phyloP scores from a whole-genome alignment of 2,329 filamentous ascomycete species.

The Cadophora malorum region DNA sequence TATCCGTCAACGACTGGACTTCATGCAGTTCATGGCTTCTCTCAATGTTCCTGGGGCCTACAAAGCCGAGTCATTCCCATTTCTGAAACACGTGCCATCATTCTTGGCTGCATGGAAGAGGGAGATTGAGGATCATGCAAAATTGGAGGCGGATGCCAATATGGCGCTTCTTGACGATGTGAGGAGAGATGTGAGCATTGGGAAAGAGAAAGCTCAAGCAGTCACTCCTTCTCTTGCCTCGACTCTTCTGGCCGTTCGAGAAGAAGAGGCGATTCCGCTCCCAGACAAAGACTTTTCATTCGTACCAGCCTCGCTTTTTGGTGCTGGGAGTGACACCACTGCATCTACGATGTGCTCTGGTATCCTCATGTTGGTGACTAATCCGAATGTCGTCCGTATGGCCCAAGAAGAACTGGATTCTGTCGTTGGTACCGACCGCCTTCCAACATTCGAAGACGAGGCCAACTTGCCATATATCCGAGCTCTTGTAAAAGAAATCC shows the following conservation, averaged over 20 bases:
- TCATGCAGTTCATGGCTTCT: constrained; percentile 55
- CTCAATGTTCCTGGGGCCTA: constrained; percentile 52
- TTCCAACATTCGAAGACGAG: constrained; percentile 49
- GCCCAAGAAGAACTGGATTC: constrained; percentile 52
- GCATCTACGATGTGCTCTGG: constrained; percentile 43
- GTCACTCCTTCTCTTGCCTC: constrained; percentile 43
- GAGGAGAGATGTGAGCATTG: constrained; percentile 37
- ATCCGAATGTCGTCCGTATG: constrained; percentile 47
- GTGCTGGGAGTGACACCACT: constrained; percentile 49
- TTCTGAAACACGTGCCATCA: constrained; percentile 44
- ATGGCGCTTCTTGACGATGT: constrained; percentile 44
- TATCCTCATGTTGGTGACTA: constrained; percentile 49
- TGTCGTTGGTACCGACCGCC: constrained; percentile 47
- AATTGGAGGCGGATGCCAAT: constrained; percentile 36
- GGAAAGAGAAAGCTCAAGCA: constrained; percentile 43
- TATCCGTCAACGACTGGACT: constrained; percentile 53
- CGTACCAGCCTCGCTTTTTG: constrained; percentile 46
- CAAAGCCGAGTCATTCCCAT: constrained; percentile 46
- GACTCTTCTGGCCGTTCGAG: constrained; percentile 41
- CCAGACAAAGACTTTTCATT: constrained; percentile 43
- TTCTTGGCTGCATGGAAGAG: constrained; percentile 42
- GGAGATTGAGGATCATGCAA: constrained; percentile 33
- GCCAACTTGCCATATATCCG: constrained; percentile 51
- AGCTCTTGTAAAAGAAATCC: constrained; percentile 51
- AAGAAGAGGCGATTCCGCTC: constrained; percentile 37